Evolutionary conservation across 352 stramenopile genomes (phyloP), one percentile per base, ranked within the genome.

Genomic region (Thalassiosira hispida): DNA sequence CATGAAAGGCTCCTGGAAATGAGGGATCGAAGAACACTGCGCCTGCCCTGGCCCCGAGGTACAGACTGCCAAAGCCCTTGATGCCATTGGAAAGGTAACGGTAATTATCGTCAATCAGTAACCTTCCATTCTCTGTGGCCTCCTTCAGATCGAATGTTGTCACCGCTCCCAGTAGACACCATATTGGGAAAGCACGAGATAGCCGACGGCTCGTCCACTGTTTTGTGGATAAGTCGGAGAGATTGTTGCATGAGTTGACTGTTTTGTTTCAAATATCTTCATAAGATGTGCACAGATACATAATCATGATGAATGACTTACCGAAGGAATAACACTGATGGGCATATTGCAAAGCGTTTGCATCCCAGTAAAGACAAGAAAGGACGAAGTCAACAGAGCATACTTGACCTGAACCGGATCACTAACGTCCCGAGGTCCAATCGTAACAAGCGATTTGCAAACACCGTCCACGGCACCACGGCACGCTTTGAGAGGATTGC

Each of bases 391-490:
- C 22, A 83, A 62, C 18, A 83, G 42, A 42, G 53, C 29, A 60
- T 80, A 83, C 47, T 83, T 83, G 38, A 83, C 74, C 11, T 83
- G 38, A 1, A 83, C 74, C n/a, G 66, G 66, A 69, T 73, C 56
- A 47, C 68, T 44, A 27, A 51, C 20, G 38, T 56, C 25, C 20
- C 40, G 29, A 3, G 72, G 72, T n/a, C 27, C 61, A 18, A 80
- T 27, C 27, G 47, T 80, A 25, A 75, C 38, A 33, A 80, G 23
- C 3, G 42, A 49, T 46, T 76, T 78, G 7, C 1, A 66, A 33
- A 73, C 55, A 27, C 72, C 72, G 38, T 80, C 72, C 2, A n/a
- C 61, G 25, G 73, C 33, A 25, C 65, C 1, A 29, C 44, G 1
- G 31, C 11, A 29, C 51, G 11, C 56, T 2, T 12, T 51, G 2